phyloP scores from a whole-genome alignment of 768 basidiomycete genomes.

The Mycena sanguinolenta region DNA sequence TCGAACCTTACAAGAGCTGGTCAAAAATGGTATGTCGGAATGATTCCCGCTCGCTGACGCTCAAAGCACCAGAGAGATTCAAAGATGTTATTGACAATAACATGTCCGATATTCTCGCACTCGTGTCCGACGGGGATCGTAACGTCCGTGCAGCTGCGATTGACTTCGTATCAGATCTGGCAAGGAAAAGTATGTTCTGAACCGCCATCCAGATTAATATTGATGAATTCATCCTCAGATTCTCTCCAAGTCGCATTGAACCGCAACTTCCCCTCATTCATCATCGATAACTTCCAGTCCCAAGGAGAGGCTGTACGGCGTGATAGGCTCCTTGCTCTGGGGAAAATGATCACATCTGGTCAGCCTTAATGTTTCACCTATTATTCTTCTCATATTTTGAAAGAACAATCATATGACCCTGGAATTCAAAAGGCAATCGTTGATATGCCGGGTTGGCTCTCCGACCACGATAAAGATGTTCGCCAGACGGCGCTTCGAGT shows the following conservation, averaged over 20 bases:
- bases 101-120: not conserved
- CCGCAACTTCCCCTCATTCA: not conserved
- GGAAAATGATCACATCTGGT: constrained; percentile 2
- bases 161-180: constrained; percentile 4
- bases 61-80: not conserved
- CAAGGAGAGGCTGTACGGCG: not conserved
- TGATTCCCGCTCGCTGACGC: not conserved
- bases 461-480: not conserved
- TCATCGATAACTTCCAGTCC: not conserved
- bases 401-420: not conserved
- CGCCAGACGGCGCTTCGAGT: not conserved
- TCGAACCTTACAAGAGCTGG: no score
- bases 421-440: not conserved
- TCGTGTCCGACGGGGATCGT: not conserved
- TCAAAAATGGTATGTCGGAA: not conserved
- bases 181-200: constrained; percentile 2
- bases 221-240: not conserved
- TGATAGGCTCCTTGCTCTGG: not conserved
- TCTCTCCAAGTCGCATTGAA: not conserved
- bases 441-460: not conserved
- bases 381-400: not conserved
- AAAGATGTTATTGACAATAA: not conserved
- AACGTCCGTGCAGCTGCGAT: not conserved
- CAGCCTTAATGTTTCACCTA: not conserved
- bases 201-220: not conserved